Percentiles rank a stretch among this genome's conserved stretches.
Conservation (phyloP, 768 basidiomycete genomes). For the Kwoniella newhampshirensis region DNA sequence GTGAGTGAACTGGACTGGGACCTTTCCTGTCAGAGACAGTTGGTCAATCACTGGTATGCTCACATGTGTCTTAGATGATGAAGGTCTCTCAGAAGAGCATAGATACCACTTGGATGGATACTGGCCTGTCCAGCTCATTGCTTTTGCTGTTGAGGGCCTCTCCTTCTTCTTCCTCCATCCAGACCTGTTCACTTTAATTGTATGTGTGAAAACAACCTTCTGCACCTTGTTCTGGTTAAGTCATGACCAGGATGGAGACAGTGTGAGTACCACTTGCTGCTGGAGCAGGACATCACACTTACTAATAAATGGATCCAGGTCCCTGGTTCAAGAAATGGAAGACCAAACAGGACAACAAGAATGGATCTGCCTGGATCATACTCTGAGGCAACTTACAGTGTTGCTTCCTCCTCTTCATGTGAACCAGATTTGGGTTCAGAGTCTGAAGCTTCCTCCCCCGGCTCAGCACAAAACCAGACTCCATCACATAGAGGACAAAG, state of each 20-base stretch:
- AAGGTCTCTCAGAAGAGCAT: constrained; percentile 1
- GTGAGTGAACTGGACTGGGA: constrained; percentile 16
- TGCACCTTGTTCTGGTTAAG: constrained; percentile 34
- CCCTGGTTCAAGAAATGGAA: background rate
- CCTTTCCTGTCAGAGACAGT: too few species aligned
- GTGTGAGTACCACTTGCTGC: constrained; percentile 21
- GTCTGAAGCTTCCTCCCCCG: too few species aligned
- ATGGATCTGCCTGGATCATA: too few species aligned
- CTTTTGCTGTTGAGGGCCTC: constrained; percentile 18
- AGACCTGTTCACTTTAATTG: constrained; percentile 36
- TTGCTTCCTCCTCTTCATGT: too few species aligned
- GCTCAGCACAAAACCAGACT: too few species aligned
- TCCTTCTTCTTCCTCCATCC: constrained; percentile 36
- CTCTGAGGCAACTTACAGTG: too few species aligned
- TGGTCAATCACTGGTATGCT: background rate
- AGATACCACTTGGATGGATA: constrained; percentile 32
- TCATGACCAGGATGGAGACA: constrained; percentile 24
- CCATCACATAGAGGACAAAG: too few species aligned
- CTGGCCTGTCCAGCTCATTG: constrained; percentile 33
- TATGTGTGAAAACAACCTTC: constrained; percentile 35
- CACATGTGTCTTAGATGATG: background rate
- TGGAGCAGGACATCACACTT: background rate
- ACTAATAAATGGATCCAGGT: too few species aligned
- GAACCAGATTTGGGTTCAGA: too few species aligned
- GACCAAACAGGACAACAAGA: background rate